Base-by-base conservation (phyloP, 2,329 filamentous ascomycete species). In the Macroventuria anomochaeta region DNA sequence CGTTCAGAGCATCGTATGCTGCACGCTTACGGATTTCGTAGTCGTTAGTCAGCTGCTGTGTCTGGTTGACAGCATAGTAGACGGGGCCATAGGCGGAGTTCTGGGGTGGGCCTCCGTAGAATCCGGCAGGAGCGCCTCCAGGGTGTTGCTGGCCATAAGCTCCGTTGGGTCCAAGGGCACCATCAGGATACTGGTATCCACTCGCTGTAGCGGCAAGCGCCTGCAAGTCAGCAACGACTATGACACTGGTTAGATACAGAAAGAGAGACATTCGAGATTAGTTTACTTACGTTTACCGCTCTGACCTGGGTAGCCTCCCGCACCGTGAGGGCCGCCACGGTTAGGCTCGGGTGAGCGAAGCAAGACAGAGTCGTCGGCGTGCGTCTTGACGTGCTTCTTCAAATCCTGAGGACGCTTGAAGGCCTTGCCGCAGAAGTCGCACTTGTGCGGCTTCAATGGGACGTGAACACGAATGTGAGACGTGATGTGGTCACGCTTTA, bases 311-410 rank as follows among this genome's bases (percentile, higher is more conserved):
- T 75, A 76, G 52, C 68, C 74, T 34, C 63, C 62, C 25, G 63
- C 69, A 43, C 68, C 70, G 52, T 74, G 71, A 26, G 67, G 64
- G 53, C 70, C 74, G 58, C 75, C 73, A 68, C 78, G 76, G 64
- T 81, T 82, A 21, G 85, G 83, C 66, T 86, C 84, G 3, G 85
- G 85, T 37, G 85, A 88, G 65, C 84, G 82, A 57, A 85, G 80
- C 58, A 85, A 80, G 33, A 96, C 91, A 34, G 92, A 96, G 77
- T 97, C 93, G 71, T 97, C 93, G 67, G 93, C 93, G 73, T 97
- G 93, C 4, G 93, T 97, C 87, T 97, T 99, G 77, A 97, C 92
- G 75, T 99, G 95, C 82, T 99, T 99, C 86, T 99, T 97, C 69
- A 99, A 77, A 80, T 99, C 95, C 80, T 99, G 95, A 2, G 95